Evolutionary conservation across 345 rosid species (phyloP), one percentile per base, ranked within the genome.

Genomic region (Camelina hispida): DNA sequence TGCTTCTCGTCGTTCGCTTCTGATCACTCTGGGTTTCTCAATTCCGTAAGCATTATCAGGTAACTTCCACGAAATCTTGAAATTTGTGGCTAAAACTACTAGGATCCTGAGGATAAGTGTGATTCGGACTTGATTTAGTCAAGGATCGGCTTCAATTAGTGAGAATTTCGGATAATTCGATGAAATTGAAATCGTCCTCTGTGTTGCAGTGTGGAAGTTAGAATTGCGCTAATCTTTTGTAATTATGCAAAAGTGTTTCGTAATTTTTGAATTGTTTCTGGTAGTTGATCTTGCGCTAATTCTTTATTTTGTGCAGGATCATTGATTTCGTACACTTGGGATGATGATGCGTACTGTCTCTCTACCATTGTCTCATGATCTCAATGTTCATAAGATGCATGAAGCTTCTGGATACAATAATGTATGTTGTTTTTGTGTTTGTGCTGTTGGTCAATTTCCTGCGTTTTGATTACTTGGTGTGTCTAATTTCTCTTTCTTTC

Each of bases 351-450:
- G 77, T 66, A 76, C 80, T 51, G 80, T 81, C 70, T 82, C 86
- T 37, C 32, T 87, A 82, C 87, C 78, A 76, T 66, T 85, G 72
- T 80, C 93, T 47, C 85, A 64, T 44, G 90, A 88, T 74, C 75
- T 81, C 25, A 80, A 81, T 72, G 47, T 87, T 69, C 81, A 44
- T 56, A 76, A 66, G 50, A 65, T 72, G 68, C 82, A 77, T 22
- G 83, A 85, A 68, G 78, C 82, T 68, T 42, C 79, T 62, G 65
- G 69, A 53, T 65, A 51, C 56, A 65, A 64, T 12, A 55, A 61
- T 13, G 93, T 91, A 78, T 28, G 44, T 34, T 15, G 40, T 61
- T 40, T 35, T 38, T 40, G 38, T 46, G n/a, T 56, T 52, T 3
- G 28, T 4, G 1, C 3, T 13, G 11, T 67, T 10, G 2, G 2